Evolutionary conservation across 257 asterid species (phyloP), one percentile per base, ranked within the genome.

Genomic region (Vinca minor): DNA sequence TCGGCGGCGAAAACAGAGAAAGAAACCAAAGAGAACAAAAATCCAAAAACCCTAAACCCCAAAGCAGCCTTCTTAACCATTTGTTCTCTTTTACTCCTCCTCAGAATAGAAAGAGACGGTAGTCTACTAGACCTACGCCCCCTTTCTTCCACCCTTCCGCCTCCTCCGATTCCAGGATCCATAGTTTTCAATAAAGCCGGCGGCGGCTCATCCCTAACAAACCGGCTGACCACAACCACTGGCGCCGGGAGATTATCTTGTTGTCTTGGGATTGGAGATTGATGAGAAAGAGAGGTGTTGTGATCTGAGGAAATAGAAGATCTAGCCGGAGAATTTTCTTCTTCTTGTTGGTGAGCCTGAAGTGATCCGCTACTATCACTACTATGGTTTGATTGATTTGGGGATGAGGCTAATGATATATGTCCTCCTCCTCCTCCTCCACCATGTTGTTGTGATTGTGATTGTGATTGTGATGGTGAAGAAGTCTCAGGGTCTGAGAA

Each of bases 1-100:
- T 91, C 90, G 49, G 95, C 88, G 56, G 95, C 98, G 95, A 91
- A 84, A 15, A 86, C 92, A 15, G 91, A 80, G 45, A 86, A 86
- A 0, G 95, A 84, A 59, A 86, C 65, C 85, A 86, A 77, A 67
- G 88, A 81, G 53, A 79, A 79, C 15, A 88, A 54, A 36, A 73
- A 69, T 52, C 79, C 95, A 57, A 81, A 80, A 57, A 77, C 74
- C 66, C 98, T 78, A 60, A 91, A 74, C 32, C 78, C 89, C 66
- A 88, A 71, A 2, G 83, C 88, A 59, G 71, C 73, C 77, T 54
- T 75, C 68, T 72, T 72, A 12, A 72, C 60, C 60, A 72, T 36
- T 44, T 55, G 55, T 64, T 72, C 64, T 44, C 65, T 53, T 44
- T 72, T 63, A 7, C 47, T 42, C 36, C 35, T 62, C 64, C 59